Percentiles rank a stretch among this genome's conserved stretches.
These are phyloP conservation scores for Gynostemma pentaphyllum DNA, from an alignment of 306 rosid genomes.

Conservation along the genomic window DNA sequence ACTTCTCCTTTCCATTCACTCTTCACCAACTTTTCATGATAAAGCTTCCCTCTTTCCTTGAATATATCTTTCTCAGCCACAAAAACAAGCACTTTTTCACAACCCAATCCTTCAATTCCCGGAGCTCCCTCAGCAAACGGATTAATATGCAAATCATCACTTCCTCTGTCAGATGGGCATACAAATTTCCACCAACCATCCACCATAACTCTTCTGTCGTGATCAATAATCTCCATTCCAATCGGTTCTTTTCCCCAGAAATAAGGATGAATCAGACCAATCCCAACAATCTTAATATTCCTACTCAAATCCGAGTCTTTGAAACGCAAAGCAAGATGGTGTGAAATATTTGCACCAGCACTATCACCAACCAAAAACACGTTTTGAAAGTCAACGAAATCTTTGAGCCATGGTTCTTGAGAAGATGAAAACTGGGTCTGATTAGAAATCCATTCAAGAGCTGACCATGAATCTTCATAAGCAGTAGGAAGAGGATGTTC, in stretches of 20 bases:
- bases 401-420: slow-evolving; percentile 41
- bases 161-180: slow-evolving; percentile 57
- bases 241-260: slow-evolving; percentile 70
- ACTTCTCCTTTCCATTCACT: slow-evolving; percentile 56
- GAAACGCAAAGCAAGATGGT: slow-evolving; percentile 36
- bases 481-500: slow-evolving; percentile 72
- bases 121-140: slow-evolving; percentile 68
- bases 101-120: slow-evolving; percentile 29
- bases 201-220: slow-evolving; percentile 41
- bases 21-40: slow-evolving; percentile 33
- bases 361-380: slow-evolving; percentile 74
- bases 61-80: slow-evolving; percentile 60
- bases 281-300: slow-evolving; percentile 33
- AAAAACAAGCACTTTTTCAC: slow-evolving; percentile 32
- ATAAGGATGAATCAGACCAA: slow-evolving; percentile 53
- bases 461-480: slow-evolving; percentile 57
- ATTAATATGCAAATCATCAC: slow-evolving; percentile 57
- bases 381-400: slow-evolving; percentile 27
- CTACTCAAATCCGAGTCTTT: slow-evolving; percentile 1
- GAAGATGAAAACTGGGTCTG: slow-evolving; percentile 6
- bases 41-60: slow-evolving; percentile 67
- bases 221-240: slow-evolving; percentile 44
- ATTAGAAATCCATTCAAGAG: slow-evolving; percentile 48
- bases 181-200: slow-evolving; percentile 76
- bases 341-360: slow-evolving; percentile 65